Evolutionary conservation across 23 red algal species (phyloP).

Genomic region (Gracilaria domingensis): DNA sequence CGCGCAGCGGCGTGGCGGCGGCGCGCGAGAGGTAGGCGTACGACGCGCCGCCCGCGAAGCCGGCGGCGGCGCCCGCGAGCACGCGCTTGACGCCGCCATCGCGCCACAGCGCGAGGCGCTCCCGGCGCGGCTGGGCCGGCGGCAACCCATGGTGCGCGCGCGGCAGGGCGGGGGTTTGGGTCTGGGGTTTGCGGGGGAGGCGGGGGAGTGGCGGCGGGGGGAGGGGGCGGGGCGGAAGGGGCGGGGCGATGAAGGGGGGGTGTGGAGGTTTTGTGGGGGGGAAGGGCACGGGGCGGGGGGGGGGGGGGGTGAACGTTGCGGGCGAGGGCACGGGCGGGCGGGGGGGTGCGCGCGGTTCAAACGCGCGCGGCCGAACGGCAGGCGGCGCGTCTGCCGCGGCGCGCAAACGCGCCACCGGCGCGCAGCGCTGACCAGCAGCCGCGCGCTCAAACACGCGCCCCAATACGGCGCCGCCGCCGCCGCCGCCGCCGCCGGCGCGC

Average conservation of each 20-base stretch:
- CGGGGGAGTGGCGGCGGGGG: background rate
- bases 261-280: background rate
- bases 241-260: background rate
- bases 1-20: constrained; percentile 12
- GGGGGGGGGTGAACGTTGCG: no score
- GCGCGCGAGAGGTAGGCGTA: constrained; percentile 5
- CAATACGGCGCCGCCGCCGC: no score
- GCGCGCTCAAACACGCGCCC: no score
- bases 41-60: constrained; percentile 34
- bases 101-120: constrained; percentile 25
- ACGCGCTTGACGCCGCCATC: constrained; percentile 29
- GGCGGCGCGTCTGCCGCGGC: no score
- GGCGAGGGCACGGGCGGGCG: background rate
- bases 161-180: background rate
- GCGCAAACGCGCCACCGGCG: no score
- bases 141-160: background rate
- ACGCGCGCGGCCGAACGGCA: background rate
- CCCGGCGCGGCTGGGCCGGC: no score
- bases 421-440: no score
- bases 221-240: background rate
- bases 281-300: background rate
- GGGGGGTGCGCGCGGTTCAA: background rate
- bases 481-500: no score
- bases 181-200: background rate
- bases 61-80: background rate